Evolutionary conservation across 75 land plant species (phyloP), one percentile per base, ranked within the genome.

Genomic region (Pinus taeda): DNA sequence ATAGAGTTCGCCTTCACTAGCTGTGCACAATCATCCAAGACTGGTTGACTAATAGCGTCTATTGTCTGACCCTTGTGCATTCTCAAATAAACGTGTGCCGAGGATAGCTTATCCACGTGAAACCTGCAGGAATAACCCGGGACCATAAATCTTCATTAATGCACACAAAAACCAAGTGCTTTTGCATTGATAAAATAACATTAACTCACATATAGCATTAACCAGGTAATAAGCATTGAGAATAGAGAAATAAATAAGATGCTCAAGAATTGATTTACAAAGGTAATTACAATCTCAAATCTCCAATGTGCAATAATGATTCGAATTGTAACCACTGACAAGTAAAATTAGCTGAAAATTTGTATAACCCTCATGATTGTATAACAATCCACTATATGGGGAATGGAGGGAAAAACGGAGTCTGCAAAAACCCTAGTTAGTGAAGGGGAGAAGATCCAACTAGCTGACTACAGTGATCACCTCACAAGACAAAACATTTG

Each of bases 1-100:
- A 97, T 97, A 17, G 99, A 97, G 73, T 97, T 97, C 24, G 99
- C 99, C 87, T 97, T 97, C 58, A 97, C 99, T 71, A 97, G 95
- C 83, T 97, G 99, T 30, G 91, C 93, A 84, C 99, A 97, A 89
- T 97, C 99, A 73, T 97, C 99, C 72, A 97, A 73, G 39, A 97
- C 83, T 57, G 90, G 92, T 77, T 90, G 89, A 42, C 79, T 86
- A 58, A 97, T 95, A 77, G 84, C 88, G 82, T 97, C 98, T 60
- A 97, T 88, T n/a, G 95, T 91, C 78, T 97, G 93, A 18, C 95
- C 95, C 77, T 92, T 97, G 30, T 93, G 85, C 81, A 97, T 71
- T 75, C 99, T 87, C 29, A 97, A 39, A 86, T 97, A 97, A 22
- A 97, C 99, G 84, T 97, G 99, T 24, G 99, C 99, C 49, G 99